Evolutionary conservation across 768 basidiomycete genomes (phyloP), one percentile per base, ranked within the genome.

Genomic region (Polyporus arcularius): DNA sequence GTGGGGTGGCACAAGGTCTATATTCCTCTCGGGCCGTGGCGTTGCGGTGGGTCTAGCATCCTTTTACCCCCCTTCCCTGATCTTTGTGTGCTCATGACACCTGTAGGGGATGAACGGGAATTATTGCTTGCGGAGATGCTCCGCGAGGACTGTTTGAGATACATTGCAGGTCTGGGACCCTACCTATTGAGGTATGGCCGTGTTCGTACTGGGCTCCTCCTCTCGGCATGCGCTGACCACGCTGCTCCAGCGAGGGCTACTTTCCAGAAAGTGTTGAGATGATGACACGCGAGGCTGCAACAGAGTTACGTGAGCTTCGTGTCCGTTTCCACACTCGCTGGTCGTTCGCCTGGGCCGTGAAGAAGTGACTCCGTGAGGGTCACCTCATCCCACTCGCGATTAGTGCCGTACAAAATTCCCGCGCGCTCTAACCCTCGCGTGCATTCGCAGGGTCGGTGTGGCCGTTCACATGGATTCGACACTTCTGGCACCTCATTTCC

Each of bases 281-380:
- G 42, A 68, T 72, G 68, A 62, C 63, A 48, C 65, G 67, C 10
- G 70, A 71, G 55, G 72, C 73, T 1, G 42, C 61, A 3, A 51
- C 62, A 11, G 73, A 74, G 59, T 50, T 74, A 39, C 65, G 53
- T 30, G 70, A 70, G 39, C 63, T 71, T 38, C 63, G 65, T 43
- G 65, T 67, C 6, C 70, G 57, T 35, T 45, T 73, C 30, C 70
- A 73, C 64, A 71, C 60, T 51, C 67, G 72, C 38, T 74, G 72
- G 72, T 64, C 61, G 42, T 74, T 72, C 54, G 71, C 73, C 12
- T 74, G 73, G 73, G 73, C 73, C 11, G 70, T 73, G 50, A 74
- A 72, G 43, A 67, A 65, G 43, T 57, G 30, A 57, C 21, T 12
- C 35, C 26, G 26, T 50, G 15, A 48, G 14, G 28, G 11, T 32